Conservation (phyloP, 257 asterid species). For the Dorcoceras hygrometricum region DNA sequence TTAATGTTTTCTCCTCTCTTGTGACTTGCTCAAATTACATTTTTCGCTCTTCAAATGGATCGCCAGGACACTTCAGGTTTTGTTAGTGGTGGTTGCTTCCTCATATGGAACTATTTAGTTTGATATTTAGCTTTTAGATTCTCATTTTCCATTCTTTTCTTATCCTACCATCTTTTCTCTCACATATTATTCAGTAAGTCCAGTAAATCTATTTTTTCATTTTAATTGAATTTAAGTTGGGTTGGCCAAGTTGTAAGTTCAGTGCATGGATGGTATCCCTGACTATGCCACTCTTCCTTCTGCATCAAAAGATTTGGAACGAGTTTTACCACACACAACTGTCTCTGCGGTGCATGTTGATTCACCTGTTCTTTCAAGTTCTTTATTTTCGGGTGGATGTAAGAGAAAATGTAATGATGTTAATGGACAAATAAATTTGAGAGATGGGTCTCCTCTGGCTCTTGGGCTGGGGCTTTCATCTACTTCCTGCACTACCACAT, state of each 20-base stretch:
- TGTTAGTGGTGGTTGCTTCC: conserved; percentile 56
- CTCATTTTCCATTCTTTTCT: not conserved
- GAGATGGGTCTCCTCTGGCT: conserved; percentile 44
- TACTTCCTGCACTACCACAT: conserved; percentile 36
- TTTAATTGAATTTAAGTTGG: conserved; percentile 22
- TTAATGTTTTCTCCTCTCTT: conserved; percentile 20
- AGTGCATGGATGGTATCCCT: conserved; percentile 53
- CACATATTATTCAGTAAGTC: conserved; percentile 22
- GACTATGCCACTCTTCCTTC: conserved; percentile 29
- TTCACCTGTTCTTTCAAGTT: conserved; percentile 26
- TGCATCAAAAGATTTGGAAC: conserved; percentile 28
- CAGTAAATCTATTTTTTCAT: conserved; percentile 21
- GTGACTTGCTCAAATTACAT: conserved; percentile 26
- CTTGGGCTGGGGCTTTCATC: conserved; percentile 46
- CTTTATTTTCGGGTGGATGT: conserved; percentile 29
- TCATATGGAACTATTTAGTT: conserved; percentile 17
- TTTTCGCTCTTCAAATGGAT: conserved; percentile 41
- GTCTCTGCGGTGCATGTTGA: conserved; percentile 28
- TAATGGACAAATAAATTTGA: conserved; percentile 21
- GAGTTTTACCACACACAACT: conserved; percentile 20
- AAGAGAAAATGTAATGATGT: conserved; percentile 40
- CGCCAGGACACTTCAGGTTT: conserved; percentile 60
- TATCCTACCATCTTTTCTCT: not conserved
- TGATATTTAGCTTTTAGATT: conserved; percentile 16
- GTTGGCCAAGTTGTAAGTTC: conserved; percentile 23